Evolutionary conservation across 495 filamentous ascomycete genomes (phyloP).

Genomic region (Astrothelium macrocarpum): DNA sequence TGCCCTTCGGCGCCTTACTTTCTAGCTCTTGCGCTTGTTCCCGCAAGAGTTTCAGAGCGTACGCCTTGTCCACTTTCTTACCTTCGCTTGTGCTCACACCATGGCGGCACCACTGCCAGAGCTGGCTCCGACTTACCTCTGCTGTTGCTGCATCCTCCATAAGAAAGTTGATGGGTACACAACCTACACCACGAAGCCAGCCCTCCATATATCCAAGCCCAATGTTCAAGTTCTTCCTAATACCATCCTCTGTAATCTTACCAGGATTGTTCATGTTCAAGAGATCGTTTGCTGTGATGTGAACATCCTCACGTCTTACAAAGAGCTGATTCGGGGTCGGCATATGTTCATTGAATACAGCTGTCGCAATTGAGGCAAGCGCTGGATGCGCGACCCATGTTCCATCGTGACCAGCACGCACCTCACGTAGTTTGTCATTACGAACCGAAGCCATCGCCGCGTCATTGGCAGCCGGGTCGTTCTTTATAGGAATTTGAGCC

Average conservation of each 20-base stretch:
- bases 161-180: constrained; percentile 96
- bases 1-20: constrained; percentile 69
- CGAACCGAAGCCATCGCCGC: constrained; percentile 88
- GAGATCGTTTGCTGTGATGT: constrained; percentile 78
- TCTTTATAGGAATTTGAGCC: constrained; percentile 97
- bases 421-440: constrained; percentile 94
- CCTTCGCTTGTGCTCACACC: constrained; percentile 78
- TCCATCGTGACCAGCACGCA: constrained; percentile 89
- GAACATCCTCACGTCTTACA: constrained; percentile 79
- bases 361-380: constrained; percentile 75
- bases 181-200: constrained; percentile 90
- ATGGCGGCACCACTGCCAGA: constrained; percentile 95
- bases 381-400: constrained; percentile 97
- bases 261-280: constrained; percentile 98
- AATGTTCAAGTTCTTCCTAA: constrained; percentile 96
- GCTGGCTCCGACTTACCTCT: constrained; percentile 82
- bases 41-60: constrained; percentile 72
- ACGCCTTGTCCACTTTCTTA: constrained; percentile 85
- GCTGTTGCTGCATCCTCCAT: constrained; percentile 99
- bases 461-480: constrained; percentile 80
- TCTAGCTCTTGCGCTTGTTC: constrained; percentile 75
- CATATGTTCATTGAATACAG: constrained; percentile 98
- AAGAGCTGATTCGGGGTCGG: constrained; percentile 97
- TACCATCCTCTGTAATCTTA: constrained; percentile 86
- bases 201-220: constrained; percentile 98